Percentiles rank a stretch among this genome's conserved stretches.
These are phyloP conservation scores for Staphylotrichum longicolle DNA, from an alignment of 495 filamentous ascomycete species.

Conservation along the genomic window DNA sequence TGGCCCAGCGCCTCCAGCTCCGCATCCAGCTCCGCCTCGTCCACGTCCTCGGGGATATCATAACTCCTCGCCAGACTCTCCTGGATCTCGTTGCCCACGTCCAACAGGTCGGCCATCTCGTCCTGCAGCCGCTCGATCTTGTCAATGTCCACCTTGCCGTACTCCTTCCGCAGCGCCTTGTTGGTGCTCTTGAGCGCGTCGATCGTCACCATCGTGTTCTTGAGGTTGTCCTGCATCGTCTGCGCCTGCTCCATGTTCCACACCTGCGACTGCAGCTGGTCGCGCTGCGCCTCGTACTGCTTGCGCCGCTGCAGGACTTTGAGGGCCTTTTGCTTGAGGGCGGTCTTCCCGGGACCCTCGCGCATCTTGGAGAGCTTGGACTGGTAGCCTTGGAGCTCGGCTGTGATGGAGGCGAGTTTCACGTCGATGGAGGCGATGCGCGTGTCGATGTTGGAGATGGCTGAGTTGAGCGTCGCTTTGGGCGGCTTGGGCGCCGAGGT, in stretches of 20 bases:
- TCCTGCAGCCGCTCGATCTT: conserved; percentile 98
- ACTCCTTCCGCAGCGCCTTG: conserved; percentile 90
- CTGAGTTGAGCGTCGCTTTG: conserved; percentile 83
- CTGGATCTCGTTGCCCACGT: conserved; percentile 97
- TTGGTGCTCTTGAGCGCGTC: conserved; percentile 97
- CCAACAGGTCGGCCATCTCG: conserved; percentile 98
- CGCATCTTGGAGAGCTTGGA: conserved; percentile 88
- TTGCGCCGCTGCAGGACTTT: conserved; percentile 96
- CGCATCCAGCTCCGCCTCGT: conserved; percentile 95
- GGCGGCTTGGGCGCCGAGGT: conserved; percentile 75
- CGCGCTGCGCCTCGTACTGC: conserved; percentile 90
- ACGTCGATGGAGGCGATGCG: conserved; percentile 90
- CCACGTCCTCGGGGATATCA: conserved; percentile 94
- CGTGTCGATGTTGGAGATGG: conserved; percentile 86
- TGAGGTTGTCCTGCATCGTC: conserved; percentile 99
- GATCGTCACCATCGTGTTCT: conserved; percentile 97
- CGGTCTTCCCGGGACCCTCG: conserved; percentile 90
- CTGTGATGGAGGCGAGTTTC: conserved; percentile 87
- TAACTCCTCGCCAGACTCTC: conserved; percentile 92
- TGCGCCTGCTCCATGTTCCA: conserved; percentile 99
- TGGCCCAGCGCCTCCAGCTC: conserved; percentile 93
- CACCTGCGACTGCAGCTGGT: conserved; percentile 89
- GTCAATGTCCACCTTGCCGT: conserved; percentile 94
- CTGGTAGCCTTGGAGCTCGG: conserved; percentile 87
- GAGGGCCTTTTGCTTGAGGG: conserved; percentile 89